Evolutionary conservation across 1,284 basidiomycete species (phyloP).

Genomic region (Hemileia vastatrix): DNA sequence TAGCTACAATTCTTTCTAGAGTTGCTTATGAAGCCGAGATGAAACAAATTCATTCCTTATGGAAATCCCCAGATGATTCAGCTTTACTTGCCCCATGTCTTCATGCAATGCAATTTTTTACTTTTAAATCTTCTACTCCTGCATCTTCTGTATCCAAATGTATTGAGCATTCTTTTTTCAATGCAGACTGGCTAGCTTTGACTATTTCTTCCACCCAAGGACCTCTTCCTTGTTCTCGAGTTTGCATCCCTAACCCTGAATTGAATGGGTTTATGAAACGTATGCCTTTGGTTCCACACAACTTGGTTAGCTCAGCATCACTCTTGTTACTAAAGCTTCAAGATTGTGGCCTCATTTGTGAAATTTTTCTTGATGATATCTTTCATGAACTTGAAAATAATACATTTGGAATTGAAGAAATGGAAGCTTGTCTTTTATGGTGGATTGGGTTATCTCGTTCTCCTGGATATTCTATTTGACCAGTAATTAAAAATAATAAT

Average conservation of each 20-base stretch:
- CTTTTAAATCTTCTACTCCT: conserved; percentile 75
- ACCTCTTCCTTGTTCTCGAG: conserved; percentile 58
- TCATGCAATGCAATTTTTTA: conserved; percentile 81
- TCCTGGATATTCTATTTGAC: conserved; percentile 46
- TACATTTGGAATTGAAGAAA: conserved; percentile 65
- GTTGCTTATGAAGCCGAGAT: conserved; percentile 81
- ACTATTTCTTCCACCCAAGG: conserved; percentile 73
- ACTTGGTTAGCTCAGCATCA: conserved; percentile 57
- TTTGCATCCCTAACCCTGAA: conserved; percentile 66
- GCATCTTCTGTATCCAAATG: conserved; percentile 69
- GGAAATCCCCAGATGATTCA: conserved; percentile 42
- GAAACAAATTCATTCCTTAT: conserved; percentile 44
- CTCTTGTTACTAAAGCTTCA: conserved; percentile 60
- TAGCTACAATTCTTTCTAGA: conserved; percentile 66
- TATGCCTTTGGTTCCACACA: conserved; percentile 64
- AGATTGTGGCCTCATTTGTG: conserved; percentile 60
- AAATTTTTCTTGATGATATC: conserved; percentile 79
- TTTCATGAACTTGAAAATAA: conserved; percentile 64
- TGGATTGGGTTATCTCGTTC: conserved; percentile 60
- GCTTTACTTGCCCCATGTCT: conserved; percentile 56
- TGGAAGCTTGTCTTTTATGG: conserved; percentile 77
- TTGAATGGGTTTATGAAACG: conserved; percentile 70
- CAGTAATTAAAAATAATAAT: too few relatives aligned
- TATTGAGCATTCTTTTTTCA: conserved; percentile 74
- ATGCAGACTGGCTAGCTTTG: conserved; percentile 54